Conservation (phyloP, 805 yeast species). For the Metschnikowia amazonensis region DNA sequence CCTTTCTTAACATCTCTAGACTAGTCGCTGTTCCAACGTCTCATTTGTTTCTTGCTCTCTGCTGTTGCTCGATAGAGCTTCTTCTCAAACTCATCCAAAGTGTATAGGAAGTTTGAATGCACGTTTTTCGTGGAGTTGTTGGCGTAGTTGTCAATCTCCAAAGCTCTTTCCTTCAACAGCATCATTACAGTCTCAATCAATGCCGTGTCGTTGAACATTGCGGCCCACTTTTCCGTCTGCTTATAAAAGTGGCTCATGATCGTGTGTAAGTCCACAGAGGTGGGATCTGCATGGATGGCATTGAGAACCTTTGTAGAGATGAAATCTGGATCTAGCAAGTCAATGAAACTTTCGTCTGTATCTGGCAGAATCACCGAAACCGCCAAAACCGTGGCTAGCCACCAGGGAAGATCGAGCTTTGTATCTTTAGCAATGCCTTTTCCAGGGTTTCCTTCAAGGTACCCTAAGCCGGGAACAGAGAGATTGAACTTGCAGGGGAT, state of each 20-base stretch:
- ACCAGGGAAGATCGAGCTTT: slow-evolving; percentile 74
- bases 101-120: slow-evolving; percentile 50
- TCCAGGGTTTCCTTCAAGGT: slow-evolving; percentile 74
- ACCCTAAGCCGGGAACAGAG: slow-evolving; percentile 84
- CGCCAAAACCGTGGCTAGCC: slow-evolving; percentile 84
- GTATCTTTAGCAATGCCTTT: slow-evolving; percentile 55
- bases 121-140: slow-evolving; percentile 48
- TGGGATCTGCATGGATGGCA: slow-evolving; percentile 74
- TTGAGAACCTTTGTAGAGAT: slow-evolving; percentile 64
- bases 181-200: slow-evolving; percentile 48
- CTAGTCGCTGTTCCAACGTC: slow-evolving; percentile 30
- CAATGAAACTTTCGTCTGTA: slow-evolving; percentile 52
- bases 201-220: slow-evolving; percentile 62
- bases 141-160: slow-evolving; percentile 70
- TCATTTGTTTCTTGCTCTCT: slow-evolving; percentile 41
- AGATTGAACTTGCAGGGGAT: slow-evolving; percentile 77
- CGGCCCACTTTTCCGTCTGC: slow-evolving; percentile 73
- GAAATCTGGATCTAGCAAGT: slow-evolving; percentile 67
- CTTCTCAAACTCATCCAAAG: slow-evolving; percentile 76
- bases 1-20: no score
- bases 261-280: slow-evolving; percentile 60
- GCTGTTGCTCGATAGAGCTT: slow-evolving; percentile 51
- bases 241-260: slow-evolving; percentile 65
- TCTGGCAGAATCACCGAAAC: slow-evolving; percentile 32
- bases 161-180: slow-evolving; percentile 62